These are phyloP conservation scores for Ambrosiella beaveri DNA, from an alignment of 2,329 filamentous ascomycete genomes.

Conservation along the genomic window DNA sequence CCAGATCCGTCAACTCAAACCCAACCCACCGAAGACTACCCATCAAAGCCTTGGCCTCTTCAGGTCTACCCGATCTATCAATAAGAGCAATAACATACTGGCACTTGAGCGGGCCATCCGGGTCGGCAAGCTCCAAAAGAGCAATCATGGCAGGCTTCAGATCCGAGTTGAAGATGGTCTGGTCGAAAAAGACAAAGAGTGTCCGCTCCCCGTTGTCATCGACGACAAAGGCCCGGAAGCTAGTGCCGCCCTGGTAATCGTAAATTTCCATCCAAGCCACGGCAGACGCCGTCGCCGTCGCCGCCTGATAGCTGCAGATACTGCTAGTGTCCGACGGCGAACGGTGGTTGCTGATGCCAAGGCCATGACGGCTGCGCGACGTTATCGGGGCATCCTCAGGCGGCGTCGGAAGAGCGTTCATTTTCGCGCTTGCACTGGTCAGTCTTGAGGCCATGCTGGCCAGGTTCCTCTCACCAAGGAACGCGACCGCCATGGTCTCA, in stretches of 20 bases:
- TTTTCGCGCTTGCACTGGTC: conserved; percentile 46
- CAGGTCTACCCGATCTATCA: conserved; percentile 39
- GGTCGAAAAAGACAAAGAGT: conserved; percentile 78
- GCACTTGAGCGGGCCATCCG: conserved; percentile 55
- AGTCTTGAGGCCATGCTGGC: conserved; percentile 66
- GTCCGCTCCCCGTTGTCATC: conserved; percentile 53
- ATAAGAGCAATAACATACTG: conserved; percentile 64
- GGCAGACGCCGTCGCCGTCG: conserved; percentile 19
- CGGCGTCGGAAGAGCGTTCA: not conserved
- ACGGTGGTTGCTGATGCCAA: not conserved
- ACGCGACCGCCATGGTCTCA: conserved; percentile 81
- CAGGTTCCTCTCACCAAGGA: conserved; percentile 85
- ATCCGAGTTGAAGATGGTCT: conserved; percentile 51
- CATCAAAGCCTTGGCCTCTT: conserved; percentile 49
- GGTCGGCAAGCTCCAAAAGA: conserved; percentile 61
- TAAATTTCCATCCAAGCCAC: conserved; percentile 59
- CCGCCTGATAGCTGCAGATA: not conserved
- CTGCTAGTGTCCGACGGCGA: not conserved
- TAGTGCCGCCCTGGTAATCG: conserved; percentile 71
- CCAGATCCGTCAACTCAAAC: conserved; percentile 66
- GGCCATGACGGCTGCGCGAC: not conserved
- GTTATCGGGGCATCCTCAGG: conserved; percentile 15
- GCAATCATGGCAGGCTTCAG: conserved; percentile 86
- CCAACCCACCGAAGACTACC: conserved; percentile 87
- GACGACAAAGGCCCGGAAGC: conserved; percentile 72